phyloP scores from a whole-genome alignment of 768 basidiomycete genomes.

The Tylopilus subfusipes region DNA sequence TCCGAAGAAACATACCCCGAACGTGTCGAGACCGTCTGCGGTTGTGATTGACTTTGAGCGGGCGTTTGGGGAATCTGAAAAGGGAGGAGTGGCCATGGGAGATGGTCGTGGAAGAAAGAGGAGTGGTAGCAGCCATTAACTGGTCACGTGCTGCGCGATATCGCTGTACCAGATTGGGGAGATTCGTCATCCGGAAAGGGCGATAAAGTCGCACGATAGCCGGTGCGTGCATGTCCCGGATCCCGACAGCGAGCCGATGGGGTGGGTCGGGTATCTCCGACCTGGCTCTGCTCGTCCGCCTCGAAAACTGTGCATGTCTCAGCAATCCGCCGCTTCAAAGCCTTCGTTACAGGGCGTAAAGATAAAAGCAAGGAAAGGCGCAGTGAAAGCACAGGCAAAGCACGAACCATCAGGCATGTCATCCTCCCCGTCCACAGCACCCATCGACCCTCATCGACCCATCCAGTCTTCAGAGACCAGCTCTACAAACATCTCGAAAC shows the following conservation, averaged over 20 bases:
- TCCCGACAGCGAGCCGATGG: background rate
- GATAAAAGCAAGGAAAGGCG: slow-evolving; percentile 91
- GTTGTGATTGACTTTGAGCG: slow-evolving; percentile 78
- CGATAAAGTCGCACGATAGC: background rate
- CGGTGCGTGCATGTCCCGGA: background rate
- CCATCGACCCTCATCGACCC: slow-evolving; percentile 11
- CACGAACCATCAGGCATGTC: slow-evolving; percentile 77
- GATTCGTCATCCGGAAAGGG: background rate
- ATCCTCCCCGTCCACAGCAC: background rate
- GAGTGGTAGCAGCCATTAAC: slow-evolving; percentile 8
- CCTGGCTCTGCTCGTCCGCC: background rate
- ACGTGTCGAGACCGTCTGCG: slow-evolving; percentile 70
- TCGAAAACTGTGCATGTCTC: slow-evolving; percentile 82
- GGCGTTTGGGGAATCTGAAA: slow-evolving; percentile 68
- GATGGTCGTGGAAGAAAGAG: slow-evolving; percentile 12
- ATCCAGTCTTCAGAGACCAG: slow-evolving; percentile 85
- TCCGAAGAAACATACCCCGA: slow-evolving; percentile 54
- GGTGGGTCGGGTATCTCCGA: background rate
- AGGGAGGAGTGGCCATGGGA: slow-evolving; percentile 32
- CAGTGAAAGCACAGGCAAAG: slow-evolving; percentile 88
- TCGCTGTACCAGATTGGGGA: slow-evolving; percentile 2
- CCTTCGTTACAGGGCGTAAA: slow-evolving; percentile 91
- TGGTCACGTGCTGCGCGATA: slow-evolving; percentile 24
- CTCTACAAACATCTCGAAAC: slow-evolving; percentile 89
- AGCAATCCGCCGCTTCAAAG: slow-evolving; percentile 78